Evolutionary conservation across 345 rosid species (phyloP).

Genomic region (Rhodamnia argentea): DNA sequence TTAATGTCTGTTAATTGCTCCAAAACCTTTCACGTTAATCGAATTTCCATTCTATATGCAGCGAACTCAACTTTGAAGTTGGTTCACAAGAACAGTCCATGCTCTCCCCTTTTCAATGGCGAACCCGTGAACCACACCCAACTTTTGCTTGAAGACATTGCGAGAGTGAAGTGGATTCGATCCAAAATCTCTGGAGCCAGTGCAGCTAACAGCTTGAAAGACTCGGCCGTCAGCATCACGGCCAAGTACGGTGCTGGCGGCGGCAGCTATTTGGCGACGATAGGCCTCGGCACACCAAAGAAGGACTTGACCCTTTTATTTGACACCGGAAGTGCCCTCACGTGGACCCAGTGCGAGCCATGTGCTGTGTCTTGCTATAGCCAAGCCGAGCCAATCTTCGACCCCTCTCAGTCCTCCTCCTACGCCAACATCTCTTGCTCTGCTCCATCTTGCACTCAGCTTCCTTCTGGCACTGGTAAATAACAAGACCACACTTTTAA

Average conservation of each 20-base stretch:
- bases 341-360: conserved; percentile 10
- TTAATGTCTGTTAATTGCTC: no score
- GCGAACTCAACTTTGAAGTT: not conserved
- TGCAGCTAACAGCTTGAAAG: not conserved
- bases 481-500: not conserved
- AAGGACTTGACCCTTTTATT: not conserved
- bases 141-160: not conserved
- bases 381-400: conserved; percentile 3
- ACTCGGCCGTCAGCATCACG: not conserved
- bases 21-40: not conserved
- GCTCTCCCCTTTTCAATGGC: not conserved
- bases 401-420: conserved; percentile 14
- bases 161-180: not conserved
- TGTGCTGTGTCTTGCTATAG: not conserved
- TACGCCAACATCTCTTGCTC: conserved; percentile 3
- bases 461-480: not conserved
- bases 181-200: not conserved
- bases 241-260: not conserved
- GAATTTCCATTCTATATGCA: not conserved
- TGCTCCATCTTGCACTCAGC: not conserved
- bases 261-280: not conserved
- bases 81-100: not conserved
- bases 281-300: conserved; percentile 14
- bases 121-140: not conserved
- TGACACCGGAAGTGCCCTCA: conserved; percentile 17